Percentiles rank a stretch among this genome's conserved stretches.
Evolutionary conservation across 2,329 filamentous ascomycete genomes (phyloP).

Genomic region (Trichophaea hybrida): DNA sequence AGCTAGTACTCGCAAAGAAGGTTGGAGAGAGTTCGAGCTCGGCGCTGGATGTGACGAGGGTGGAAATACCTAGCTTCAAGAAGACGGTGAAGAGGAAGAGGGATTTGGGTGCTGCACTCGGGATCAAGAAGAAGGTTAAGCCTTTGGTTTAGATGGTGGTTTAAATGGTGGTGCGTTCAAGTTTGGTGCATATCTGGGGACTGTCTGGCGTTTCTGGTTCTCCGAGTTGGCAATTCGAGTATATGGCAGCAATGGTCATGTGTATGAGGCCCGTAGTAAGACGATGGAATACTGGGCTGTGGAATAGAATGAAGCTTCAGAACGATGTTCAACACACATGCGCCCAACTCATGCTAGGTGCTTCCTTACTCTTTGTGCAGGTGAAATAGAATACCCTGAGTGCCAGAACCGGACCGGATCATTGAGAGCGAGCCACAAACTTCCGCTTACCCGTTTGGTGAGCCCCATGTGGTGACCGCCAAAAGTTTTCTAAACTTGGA

Average conservation of each 20-base stretch:
- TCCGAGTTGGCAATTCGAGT: too few species aligned
- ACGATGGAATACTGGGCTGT: too few species aligned
- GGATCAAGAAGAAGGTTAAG: constrained; percentile 69
- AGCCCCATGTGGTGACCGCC: too few species aligned
- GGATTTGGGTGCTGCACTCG: constrained; percentile 56
- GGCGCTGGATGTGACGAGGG: constrained; percentile 21
- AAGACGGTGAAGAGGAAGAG: constrained; percentile 77
- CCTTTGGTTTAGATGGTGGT: constrained; percentile 42
- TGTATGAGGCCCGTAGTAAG: too few species aligned
- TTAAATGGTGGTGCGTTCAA: constrained; percentile 27
- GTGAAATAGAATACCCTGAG: background rate
- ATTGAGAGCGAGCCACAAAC: too few species aligned
- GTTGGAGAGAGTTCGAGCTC: constrained; percentile 18
- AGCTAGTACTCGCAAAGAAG: constrained; percentile 17
- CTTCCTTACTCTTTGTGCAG: background rate
- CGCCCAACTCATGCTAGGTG: background rate
- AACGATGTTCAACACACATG: background rate
- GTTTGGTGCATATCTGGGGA: too few species aligned
- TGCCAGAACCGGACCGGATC: too few species aligned
- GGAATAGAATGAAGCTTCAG: background rate
- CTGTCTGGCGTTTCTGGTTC: too few species aligned
- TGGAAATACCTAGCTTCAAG: constrained; percentile 49
- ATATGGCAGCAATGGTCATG: background rate
- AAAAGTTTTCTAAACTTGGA: too few species aligned
- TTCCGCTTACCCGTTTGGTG: too few species aligned